Evolutionary conservation across 495 filamentous ascomycete species (phyloP).

Genomic region (Xylaria scruposa): DNA sequence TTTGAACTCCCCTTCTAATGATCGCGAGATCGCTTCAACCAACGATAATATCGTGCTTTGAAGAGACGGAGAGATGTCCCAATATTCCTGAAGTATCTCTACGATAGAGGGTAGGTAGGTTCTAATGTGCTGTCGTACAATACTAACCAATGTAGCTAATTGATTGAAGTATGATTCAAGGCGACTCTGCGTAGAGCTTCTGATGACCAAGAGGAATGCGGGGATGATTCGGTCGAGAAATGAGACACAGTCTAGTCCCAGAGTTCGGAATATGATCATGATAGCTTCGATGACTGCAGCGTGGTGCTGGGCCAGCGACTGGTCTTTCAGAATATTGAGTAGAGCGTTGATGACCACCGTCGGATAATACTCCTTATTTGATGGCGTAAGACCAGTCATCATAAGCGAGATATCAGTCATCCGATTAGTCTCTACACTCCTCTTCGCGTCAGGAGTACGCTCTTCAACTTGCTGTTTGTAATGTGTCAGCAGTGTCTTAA

Average conservation of each 20-base stretch:
- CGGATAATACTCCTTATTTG: constrained; percentile 96
- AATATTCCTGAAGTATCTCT: constrained; percentile 82
- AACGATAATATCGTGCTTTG: constrained; percentile 90
- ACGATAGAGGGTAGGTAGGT: constrained; percentile 86
- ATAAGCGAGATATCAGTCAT: constrained; percentile 95
- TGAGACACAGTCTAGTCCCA: constrained; percentile 92
- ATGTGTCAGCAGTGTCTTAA: background rate
- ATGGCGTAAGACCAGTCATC: constrained; percentile 96
- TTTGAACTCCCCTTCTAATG: constrained; percentile 96
- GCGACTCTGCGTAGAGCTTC: constrained; percentile 70
- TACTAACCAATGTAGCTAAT: constrained; percentile 86
- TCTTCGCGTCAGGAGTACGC: constrained; percentile 66
- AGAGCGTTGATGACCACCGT: constrained; percentile 97
- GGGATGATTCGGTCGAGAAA: constrained; percentile 94
- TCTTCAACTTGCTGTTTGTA: constrained; percentile 62
- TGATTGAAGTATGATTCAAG: constrained; percentile 98
- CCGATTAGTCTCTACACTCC: constrained; percentile 64
- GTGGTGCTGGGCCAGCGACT: constrained; percentile 85
- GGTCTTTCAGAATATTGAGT: constrained; percentile 87
- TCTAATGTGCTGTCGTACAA: constrained; percentile 94
- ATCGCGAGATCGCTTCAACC: constrained; percentile 90
- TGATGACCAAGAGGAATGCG: constrained; percentile 87
- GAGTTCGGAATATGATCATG: constrained; percentile 96
- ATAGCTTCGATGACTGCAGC: constrained; percentile 97
- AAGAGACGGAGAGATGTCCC: constrained; percentile 75